Percentiles rank a stretch among this genome's conserved stretches.
These are phyloP conservation scores for Aspergillus brunneoviolaceus DNA, from an alignment of 2,329 filamentous ascomycete species.

Conservation along the genomic window DNA sequence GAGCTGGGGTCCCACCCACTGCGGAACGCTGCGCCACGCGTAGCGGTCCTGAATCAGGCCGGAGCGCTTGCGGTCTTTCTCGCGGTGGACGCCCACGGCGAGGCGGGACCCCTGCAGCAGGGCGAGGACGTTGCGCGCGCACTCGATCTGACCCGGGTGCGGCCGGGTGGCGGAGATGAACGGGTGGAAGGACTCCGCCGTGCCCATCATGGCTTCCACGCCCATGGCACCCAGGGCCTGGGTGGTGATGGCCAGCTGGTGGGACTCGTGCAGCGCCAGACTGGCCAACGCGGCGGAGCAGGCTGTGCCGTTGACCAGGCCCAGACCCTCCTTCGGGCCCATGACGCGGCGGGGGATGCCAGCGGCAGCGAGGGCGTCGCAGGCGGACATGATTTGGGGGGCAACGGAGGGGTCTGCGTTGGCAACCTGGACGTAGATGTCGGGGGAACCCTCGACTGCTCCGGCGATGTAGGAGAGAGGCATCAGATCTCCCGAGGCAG, in stretches of 20 bases:
- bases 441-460: conserved; percentile 33
- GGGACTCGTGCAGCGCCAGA: conserved; percentile 53
- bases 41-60: conserved; percentile 63
- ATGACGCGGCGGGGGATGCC: conserved; percentile 35
- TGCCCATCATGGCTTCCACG: conserved; percentile 59
- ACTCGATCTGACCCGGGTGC: conserved; percentile 61
- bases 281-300: conserved; percentile 45
- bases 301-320: conserved; percentile 52
- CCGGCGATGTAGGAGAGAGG: conserved; percentile 37
- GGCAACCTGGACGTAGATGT: conserved; percentile 40
- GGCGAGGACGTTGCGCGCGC: conserved; percentile 53
- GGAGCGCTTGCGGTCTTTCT: conserved; percentile 22
- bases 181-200: conserved; percentile 55
- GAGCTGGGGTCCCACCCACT: conserved; percentile 67
- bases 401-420: conserved; percentile 20
- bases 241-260: conserved; percentile 52
- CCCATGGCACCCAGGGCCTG: conserved; percentile 62
- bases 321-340: conserved; percentile 52
- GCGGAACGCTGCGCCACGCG: conserved; percentile 60
- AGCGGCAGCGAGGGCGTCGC: conserved; percentile 31
- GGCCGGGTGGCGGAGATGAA: conserved; percentile 61
- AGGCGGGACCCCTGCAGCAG: conserved; percentile 51
- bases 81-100: conserved; percentile 20
- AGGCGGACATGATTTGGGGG: conserved; percentile 26
- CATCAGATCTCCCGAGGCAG: conserved; percentile 38